Conservation (phyloP, 768 basidiomycete species). For the Auriscalpium orientale region DNA sequence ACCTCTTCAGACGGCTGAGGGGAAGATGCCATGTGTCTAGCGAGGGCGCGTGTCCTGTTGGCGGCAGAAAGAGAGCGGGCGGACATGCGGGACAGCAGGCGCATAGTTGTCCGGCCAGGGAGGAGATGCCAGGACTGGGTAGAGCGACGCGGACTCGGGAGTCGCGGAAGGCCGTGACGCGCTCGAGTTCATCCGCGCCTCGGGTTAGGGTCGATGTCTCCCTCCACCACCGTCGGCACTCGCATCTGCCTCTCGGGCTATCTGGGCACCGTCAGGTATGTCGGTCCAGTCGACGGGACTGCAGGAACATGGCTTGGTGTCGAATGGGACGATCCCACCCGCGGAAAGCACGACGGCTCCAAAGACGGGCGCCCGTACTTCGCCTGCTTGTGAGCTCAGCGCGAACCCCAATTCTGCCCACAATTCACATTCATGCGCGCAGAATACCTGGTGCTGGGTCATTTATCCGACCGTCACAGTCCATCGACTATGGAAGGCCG, state of each 20-base stretch:
- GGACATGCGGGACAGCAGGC: conserved; percentile 4
- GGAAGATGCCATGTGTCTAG: conserved; percentile 28
- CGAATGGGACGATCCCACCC: conserved; percentile 84
- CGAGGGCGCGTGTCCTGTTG: conserved; percentile 24
- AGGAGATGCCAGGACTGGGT: no score
- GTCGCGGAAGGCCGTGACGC: neutral
- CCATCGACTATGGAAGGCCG: conserved; percentile 52
- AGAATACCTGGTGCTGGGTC: conserved; percentile 64
- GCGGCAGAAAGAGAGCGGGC: conserved; percentile 17
- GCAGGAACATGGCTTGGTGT: conserved; percentile 85
- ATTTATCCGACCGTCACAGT: conserved; percentile 67
- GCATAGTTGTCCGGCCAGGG: neutral
- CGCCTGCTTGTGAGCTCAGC: conserved; percentile 51
- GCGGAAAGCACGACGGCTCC: conserved; percentile 84
- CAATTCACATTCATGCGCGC: conserved; percentile 4
- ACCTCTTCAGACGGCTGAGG: conserved; percentile 8
- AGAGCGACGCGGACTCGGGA: no score
- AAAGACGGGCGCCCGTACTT: conserved; percentile 80
- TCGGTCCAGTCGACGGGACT: conserved; percentile 57
- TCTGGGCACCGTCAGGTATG: conserved; percentile 63
- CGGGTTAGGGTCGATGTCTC: conserved; percentile 2
- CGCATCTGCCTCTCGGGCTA: conserved; percentile 48
- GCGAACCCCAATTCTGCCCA: neutral
- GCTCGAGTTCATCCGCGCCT: neutral
- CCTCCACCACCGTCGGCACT: conserved; percentile 28